Percentiles rank a stretch among this genome's conserved stretches.
These are phyloP conservation scores for Globisporangium takayamanum DNA, from an alignment of 352 stramenopile species.

Conservation along the genomic window DNA sequence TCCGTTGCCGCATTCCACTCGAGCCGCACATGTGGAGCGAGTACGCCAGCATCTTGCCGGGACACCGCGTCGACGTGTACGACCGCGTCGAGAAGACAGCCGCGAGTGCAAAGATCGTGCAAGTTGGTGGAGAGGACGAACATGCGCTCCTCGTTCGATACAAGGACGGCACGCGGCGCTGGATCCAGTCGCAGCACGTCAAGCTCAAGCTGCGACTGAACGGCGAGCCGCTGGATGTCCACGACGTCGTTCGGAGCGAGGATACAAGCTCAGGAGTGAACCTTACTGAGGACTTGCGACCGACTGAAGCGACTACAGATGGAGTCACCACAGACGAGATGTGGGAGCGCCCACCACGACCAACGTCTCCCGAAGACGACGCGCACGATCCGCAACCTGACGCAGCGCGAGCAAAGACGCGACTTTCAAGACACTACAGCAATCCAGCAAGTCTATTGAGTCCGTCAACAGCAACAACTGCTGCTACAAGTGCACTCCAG, in stretches of 20 bases:
- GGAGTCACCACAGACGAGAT: not conserved
- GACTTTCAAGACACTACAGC: constrained; percentile 1
- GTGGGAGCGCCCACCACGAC: not conserved
- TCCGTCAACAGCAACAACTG: not conserved
- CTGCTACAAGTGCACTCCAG: not conserved
- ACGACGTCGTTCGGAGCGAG: not conserved
- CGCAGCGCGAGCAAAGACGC: not conserved
- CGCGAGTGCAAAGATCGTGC: constrained; percentile 18
- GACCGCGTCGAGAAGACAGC: constrained; percentile 17
- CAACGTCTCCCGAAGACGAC: not conserved
- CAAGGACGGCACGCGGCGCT: constrained; percentile 22
- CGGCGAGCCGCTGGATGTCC: constrained; percentile 4
- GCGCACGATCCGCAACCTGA: not conserved
- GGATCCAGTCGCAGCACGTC: constrained; percentile 16
- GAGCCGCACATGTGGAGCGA: constrained; percentile 19
- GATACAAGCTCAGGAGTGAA: not conserved
- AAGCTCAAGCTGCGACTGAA: constrained; percentile 27
- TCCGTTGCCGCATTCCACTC: constrained; percentile 23
- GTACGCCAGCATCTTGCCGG: constrained; percentile 15
- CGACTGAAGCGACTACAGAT: too few relatives aligned
- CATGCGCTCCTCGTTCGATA: constrained; percentile 19
- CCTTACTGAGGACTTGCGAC: too few relatives aligned
- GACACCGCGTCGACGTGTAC: constrained; percentile 25
- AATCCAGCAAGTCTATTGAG: not conserved
- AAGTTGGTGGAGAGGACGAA: constrained; percentile 5